Evolutionary conservation across 176 grass and related monocot species (phyloP), one percentile per base, ranked within the genome.

Genomic region (Eragrostis nindensis): DNA sequence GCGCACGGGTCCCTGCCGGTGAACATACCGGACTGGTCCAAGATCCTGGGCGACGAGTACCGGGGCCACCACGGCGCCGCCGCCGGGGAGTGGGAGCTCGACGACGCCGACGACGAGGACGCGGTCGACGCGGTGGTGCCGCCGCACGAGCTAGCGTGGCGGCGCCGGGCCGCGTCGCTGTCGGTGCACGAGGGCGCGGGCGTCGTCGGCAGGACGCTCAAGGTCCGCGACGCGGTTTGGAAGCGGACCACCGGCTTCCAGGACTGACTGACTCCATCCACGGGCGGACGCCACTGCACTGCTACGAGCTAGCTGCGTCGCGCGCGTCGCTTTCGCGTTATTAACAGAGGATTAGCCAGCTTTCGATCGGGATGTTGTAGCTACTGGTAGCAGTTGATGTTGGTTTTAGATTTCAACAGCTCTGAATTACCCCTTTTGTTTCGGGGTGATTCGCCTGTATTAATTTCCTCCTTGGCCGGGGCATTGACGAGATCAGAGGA

Each of bases 201-300:
- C 46, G 62, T 87, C 77, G 29, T 87, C 54, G 95, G 95, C 18
- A 53, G 95, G 70, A 92, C 90, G 22, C 95, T 98, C 60, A 98
- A 94, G 87, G 90, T 98, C 32, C 90, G 95, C 24, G 91, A 98
- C 77, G 95, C 95, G 4, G 80, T 98, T 10, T 98, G 95, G 95
- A 91, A 94, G 87, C 86, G 75, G 76, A 94, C 90, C 21, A 98
- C 90, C 30, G 95, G 95, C 2, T 98, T 98, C 84, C 83, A 92
- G 87, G 90, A 87, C 71, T 97, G 88, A 89, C 14, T 4, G 9
- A n/a, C n/a, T n/a, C n/a, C n/a, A 1, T 52, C 5, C 11, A 32
- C 17, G n/a, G 6, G 21, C 22, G n/a, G 68, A 5, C 66, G 25
- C 29, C 76, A 66, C 40, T 52, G 76, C 43, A 11, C 50, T 43